These are phyloP conservation scores for Panaeolus papilionaceus DNA, from an alignment of 768 basidiomycete genomes.

Conservation along the genomic window DNA sequence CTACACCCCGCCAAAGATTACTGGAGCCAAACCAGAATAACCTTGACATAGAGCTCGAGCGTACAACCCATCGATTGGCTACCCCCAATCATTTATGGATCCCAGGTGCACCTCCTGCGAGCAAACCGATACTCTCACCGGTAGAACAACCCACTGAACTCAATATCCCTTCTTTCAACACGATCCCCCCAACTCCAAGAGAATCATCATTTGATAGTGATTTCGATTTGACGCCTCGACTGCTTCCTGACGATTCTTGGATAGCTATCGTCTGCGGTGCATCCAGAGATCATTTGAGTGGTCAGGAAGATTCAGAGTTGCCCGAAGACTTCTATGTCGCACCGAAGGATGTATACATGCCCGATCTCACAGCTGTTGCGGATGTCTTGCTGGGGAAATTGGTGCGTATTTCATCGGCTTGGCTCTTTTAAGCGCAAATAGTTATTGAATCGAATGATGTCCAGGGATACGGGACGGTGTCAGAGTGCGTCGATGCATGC, in stretches of 20 bases:
- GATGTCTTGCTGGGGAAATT: conserved; percentile 83
- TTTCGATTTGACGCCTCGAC: conserved; percentile 36
- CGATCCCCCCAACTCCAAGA: conserved; percentile 30
- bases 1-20: background rate
- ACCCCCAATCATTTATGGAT: conserved; percentile 63
- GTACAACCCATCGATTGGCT: conserved; percentile 41
- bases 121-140: conserved; percentile 38
- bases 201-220: conserved; percentile 17
- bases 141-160: conserved; percentile 19
- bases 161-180: conserved; percentile 22
- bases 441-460: background rate
- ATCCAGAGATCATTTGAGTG: conserved; percentile 58
- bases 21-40: background rate
- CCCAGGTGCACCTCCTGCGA: conserved; percentile 61
- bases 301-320: conserved; percentile 43
- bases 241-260: conserved; percentile 76
- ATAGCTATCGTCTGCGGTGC: conserved; percentile 83
- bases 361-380: conserved; percentile 74
- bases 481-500: conserved; percentile 77
- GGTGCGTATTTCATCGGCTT: conserved; percentile 44
- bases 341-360: conserved; percentile 82
- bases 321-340: conserved; percentile 80
- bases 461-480: conserved; percentile 83
- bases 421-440: background rate
- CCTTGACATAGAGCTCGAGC: background rate